Evolutionary conservation across 2,329 filamentous ascomycete species (phyloP), one percentile per base, ranked within the genome.

Genomic region (Colletotrichum acutatum): DNA sequence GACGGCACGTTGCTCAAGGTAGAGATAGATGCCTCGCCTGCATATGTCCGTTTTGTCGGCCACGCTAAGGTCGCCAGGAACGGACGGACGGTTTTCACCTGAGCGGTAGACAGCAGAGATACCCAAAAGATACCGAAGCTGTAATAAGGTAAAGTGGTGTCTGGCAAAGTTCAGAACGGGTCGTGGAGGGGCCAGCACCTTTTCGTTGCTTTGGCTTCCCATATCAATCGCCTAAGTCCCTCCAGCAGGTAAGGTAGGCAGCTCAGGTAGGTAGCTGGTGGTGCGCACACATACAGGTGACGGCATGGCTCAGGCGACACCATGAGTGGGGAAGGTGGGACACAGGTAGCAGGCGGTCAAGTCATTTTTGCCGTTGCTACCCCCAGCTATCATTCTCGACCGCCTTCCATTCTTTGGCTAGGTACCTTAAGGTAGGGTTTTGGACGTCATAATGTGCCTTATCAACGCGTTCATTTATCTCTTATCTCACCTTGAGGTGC

Each of bases 341-440:
- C 26, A 16, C 57, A 34, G 64, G n/a, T 5, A 64, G 54, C 22
- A 61, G 65, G 69, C 69, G 65, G 69, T 63, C 34, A 63, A 37
- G 16, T 1, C 22, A 6, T 5, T 58, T 58, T 42, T 57, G 46
- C 68, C 68, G 30, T 16, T 28, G 5, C 11, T 34, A 0, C 32
- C 32, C 8, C 11, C 32, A 34, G 32, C 32, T 34, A 14, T 42
- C 42, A 53, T 61, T 53, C 37, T 26, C 6, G 26, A 37, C 65
- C 63, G 54, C 62, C 30, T 66, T 60, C 67, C n/a, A 5, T 6
- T 34, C 32, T 34, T 34, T 34, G 32, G 32, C 32, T n/a, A 24
- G n/a, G 32, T 3, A 16, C 19, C 26, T 22, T 32, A 52, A 37
- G 34, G n/a, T 11, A 34, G 12, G 32, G 9, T 9, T 12, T 34